phyloP scores from a whole-genome alignment of 805 yeast genomes.

The Hanseniaspora hatyaiensis region DNA sequence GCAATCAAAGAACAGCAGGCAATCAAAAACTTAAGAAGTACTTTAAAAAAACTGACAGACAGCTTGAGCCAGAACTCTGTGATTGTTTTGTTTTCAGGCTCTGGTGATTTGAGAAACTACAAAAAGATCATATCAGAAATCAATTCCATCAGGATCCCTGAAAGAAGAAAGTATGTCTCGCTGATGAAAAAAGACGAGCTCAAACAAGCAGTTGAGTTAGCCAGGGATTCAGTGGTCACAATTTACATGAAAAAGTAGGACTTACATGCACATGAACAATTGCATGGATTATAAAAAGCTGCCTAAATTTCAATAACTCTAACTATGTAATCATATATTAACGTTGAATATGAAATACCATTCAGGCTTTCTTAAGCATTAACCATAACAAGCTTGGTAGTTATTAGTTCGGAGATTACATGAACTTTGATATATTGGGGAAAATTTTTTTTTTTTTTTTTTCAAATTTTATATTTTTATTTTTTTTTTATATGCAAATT shows the following conservation, averaged over 20 bases:
- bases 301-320: no score
- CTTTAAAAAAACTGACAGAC: slow-evolving; percentile 40
- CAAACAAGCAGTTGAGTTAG: slow-evolving; percentile 36
- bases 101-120: slow-evolving; percentile 46
- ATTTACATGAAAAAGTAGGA: slow-evolving; percentile 34
- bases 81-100: slow-evolving; percentile 50
- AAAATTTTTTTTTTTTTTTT: no score
- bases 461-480: no score
- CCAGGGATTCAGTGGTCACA: slow-evolving; percentile 52
- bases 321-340: no score
- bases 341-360: no score
- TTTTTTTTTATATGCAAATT: no score
- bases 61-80: slow-evolving; percentile 47
- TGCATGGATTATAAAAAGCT: no score
- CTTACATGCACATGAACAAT: no score
- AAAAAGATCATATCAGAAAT: slow-evolving; percentile 33
- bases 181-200: slow-evolving; percentile 38
- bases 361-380: no score
- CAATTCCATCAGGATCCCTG: slow-evolving; percentile 32
- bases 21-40: slow-evolving; percentile 32
- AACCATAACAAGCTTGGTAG: no score
- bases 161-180: slow-evolving; percentile 36
- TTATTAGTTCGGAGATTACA: no score
- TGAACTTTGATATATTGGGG: no score
- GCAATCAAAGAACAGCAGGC: slow-evolving; percentile 20